phyloP scores from a whole-genome alignment of 768 basidiomycete genomes.

The Leucocoprinus leucothites region DNA sequence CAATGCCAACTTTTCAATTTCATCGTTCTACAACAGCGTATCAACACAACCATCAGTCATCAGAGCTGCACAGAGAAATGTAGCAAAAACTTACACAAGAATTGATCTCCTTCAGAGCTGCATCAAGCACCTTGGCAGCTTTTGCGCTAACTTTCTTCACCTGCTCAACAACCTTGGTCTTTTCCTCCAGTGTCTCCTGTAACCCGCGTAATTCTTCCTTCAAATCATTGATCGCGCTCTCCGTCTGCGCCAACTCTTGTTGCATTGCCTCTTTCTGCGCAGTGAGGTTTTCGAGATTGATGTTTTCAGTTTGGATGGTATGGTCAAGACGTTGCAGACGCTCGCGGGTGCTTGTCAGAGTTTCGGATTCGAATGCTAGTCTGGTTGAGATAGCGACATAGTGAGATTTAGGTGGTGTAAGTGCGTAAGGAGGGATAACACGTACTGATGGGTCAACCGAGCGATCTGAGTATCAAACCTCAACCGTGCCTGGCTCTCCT shows the following conservation, averaged over 20 bases:
- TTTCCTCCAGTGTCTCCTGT: slow-evolving; percentile 68
- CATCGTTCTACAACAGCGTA: slow-evolving; percentile 45
- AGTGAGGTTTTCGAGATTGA: slow-evolving; percentile 50
- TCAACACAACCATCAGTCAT: slow-evolving; percentile 7
- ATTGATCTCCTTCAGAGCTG: slow-evolving; percentile 88
- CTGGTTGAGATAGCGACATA: slow-evolving; percentile 34
- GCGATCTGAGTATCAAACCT: slow-evolving; percentile 86
- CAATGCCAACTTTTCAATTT: slow-evolving; percentile 83
- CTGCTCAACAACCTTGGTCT: slow-evolving; percentile 69
- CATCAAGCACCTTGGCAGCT: slow-evolving; percentile 76
- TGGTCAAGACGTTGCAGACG: slow-evolving; percentile 56
- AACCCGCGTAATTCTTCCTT: slow-evolving; percentile 60
- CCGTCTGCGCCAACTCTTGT: slow-evolving; percentile 56
- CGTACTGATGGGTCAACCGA: slow-evolving; percentile 81
- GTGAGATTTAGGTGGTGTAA: background rate
- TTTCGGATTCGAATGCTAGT: slow-evolving; percentile 77
- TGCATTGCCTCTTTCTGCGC: slow-evolving; percentile 52
- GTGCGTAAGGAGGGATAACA: slow-evolving; percentile 12
- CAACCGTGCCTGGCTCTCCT: slow-evolving; percentile 80
- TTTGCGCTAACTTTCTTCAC: slow-evolving; percentile 69
- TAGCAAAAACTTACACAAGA: slow-evolving; percentile 48
- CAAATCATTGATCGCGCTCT: slow-evolving; percentile 51
- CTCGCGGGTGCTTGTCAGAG: slow-evolving; percentile 60
- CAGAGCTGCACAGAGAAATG: background rate
- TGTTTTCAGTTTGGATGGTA: slow-evolving; percentile 49